Conservation (phyloP, 768 basidiomycete species). For the Hericium erinaceus region DNA sequence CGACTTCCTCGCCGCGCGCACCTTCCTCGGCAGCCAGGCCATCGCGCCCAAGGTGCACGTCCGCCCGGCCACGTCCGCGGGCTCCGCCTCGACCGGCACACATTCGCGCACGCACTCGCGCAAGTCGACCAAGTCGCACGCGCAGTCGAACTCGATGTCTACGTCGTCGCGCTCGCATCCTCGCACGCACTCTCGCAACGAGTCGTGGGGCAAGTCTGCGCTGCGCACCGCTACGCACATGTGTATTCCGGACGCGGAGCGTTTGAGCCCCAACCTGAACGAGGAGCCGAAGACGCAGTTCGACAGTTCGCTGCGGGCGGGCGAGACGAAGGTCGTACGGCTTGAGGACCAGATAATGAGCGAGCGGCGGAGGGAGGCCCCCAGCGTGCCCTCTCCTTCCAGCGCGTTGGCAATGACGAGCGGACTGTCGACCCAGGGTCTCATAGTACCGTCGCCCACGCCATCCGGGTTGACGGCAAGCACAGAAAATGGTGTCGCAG, state of each 20-base stretch:
- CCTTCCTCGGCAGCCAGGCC: conserved; percentile 57
- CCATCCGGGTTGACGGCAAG: conserved; percentile 20
- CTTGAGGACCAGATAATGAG: neutral
- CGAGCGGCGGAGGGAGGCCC: neutral
- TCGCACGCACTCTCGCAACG: conserved; percentile 32
- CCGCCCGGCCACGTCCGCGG: conserved; percentile 12
- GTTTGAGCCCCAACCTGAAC: conserved; percentile 1
- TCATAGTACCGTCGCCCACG: conserved; percentile 19
- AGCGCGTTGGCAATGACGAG: conserved; percentile 6
- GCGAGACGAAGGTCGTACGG: conserved; percentile 16
- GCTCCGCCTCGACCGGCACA: conserved; percentile 15
- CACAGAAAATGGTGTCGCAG: conserved; percentile 17
- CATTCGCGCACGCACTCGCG: conserved; percentile 18
- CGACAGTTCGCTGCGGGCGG: conserved; percentile 14
- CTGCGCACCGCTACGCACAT: conserved; percentile 22
- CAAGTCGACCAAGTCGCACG: neutral
- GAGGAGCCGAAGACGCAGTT: conserved; percentile 5
- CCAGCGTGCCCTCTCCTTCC: conserved; percentile 1
- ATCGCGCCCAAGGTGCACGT: conserved; percentile 34
- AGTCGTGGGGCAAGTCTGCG: conserved; percentile 30
- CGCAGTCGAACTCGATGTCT: neutral
- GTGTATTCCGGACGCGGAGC: conserved; percentile 17
- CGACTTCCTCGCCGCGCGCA: conserved; percentile 57
- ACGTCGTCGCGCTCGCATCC: conserved; percentile 24
- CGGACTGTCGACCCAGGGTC: conserved; percentile 5